These are phyloP conservation scores for Acanthamoeba sp. DNA, from an alignment of 208 protist genomes.

Conservation along the genomic window DNA sequence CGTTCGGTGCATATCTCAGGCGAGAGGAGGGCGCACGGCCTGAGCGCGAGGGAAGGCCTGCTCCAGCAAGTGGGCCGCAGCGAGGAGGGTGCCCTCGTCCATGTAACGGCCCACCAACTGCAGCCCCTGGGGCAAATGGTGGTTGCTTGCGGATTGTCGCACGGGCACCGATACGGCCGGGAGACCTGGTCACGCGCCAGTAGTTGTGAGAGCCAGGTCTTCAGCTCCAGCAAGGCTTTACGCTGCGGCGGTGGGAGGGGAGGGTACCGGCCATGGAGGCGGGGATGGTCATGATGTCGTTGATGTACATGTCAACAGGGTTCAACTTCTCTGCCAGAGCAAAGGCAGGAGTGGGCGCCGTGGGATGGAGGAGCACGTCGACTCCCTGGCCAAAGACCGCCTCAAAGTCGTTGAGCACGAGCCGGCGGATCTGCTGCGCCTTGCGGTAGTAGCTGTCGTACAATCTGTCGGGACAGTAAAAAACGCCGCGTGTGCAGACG, in stretches of 20 bases:
- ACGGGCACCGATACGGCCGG: constrained; percentile 72
- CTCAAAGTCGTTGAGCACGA: constrained; percentile 69
- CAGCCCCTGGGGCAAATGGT: constrained; percentile 55
- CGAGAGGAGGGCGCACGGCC: constrained; percentile 11
- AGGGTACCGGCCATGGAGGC: constrained; percentile 72
- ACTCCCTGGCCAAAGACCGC: constrained; percentile 16
- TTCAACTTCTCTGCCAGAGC: constrained; percentile 25
- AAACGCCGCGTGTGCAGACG: too few relatives aligned
- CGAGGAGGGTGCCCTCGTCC: constrained; percentile 71
- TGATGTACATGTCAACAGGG: constrained; percentile 76
- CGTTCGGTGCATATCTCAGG: not conserved
- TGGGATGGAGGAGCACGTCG: constrained; percentile 61
- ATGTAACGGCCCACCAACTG: constrained; percentile 71
- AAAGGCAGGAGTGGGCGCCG: constrained; percentile 68
- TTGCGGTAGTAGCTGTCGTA: constrained; percentile 78
- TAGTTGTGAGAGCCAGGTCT: not conserved
- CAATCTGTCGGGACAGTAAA: not conserved
- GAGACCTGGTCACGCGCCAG: constrained; percentile 23
- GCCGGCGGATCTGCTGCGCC: constrained; percentile 63
- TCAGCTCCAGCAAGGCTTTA: not conserved
- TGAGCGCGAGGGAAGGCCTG: not conserved
- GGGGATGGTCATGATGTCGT: constrained; percentile 78
- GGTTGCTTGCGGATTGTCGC: not conserved
- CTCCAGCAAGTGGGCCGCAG: constrained; percentile 58
- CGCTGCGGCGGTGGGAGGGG: not conserved